Conservation (phyloP, 2,329 filamentous ascomycete species). For the Fonsecaea monophora region DNA sequence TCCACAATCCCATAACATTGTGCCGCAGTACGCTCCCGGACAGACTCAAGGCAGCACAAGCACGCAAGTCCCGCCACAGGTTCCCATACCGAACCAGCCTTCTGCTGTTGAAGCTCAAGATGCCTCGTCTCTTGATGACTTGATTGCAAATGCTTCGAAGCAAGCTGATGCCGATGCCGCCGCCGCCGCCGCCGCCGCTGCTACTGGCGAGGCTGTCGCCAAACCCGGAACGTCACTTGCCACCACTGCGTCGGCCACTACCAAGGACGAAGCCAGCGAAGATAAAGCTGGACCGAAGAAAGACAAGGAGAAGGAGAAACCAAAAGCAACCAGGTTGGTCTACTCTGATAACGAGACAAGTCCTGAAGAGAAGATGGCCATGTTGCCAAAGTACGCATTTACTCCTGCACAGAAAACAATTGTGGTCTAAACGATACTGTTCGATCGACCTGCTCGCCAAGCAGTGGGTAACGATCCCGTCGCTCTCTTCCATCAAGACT, state of each 20-base stretch:
- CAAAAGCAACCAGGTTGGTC: constrained; percentile 72
- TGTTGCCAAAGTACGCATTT: constrained; percentile 76
- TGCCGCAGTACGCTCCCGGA: constrained; percentile 34
- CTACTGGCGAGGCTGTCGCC: constrained; percentile 22
- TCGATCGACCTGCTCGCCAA: not conserved
- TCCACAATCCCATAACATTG: constrained; percentile 43
- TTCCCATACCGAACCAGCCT: constrained; percentile 21
- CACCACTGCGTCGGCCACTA: constrained; percentile 28
- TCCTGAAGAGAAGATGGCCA: constrained; percentile 88
- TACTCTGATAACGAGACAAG: constrained; percentile 81
- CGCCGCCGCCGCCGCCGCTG: constrained; percentile 39
- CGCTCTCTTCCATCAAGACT: not conserved
- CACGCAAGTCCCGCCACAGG: constrained; percentile 36
- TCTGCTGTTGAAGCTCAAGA: constrained; percentile 41
- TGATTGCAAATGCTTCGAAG: constrained; percentile 58
- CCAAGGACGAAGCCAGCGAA: constrained; percentile 52
- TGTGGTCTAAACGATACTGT: constrained; percentile 29
- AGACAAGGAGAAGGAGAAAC: constrained; percentile 67
- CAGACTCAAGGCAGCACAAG: constrained; percentile 22
- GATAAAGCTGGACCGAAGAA: constrained; percentile 68
- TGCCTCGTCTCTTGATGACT: constrained; percentile 58
- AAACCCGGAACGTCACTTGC: constrained; percentile 33
- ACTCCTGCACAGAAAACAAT: constrained; percentile 53
- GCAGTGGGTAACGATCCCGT: not conserved
- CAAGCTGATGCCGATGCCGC: constrained; percentile 49